Conservation (phyloP, 202 grass and related monocot species). For the Schoenoplectus tabernaemontani region DNA sequence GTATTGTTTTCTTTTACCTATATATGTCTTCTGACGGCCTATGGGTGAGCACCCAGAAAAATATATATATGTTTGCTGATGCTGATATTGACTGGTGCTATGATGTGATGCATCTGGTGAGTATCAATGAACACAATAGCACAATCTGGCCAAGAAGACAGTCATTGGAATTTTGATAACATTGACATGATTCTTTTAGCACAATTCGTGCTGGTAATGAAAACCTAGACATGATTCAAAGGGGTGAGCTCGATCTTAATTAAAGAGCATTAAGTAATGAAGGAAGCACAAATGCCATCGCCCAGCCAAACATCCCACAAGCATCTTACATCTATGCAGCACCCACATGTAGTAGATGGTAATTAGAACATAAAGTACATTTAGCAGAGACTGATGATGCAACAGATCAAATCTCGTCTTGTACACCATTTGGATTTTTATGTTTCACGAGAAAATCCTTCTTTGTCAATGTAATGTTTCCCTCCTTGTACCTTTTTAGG, state of each 20-base stretch:
- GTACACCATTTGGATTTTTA: not conserved
- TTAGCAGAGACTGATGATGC: not conserved
- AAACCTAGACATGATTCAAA: not conserved
- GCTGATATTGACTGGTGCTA: not conserved
- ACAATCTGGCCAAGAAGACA: not conserved
- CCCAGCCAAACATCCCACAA: not conserved
- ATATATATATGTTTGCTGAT: not conserved
- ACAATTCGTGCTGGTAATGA: not conserved
- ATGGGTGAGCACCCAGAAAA: not conserved
- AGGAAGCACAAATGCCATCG: not conserved
- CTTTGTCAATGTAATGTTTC: not conserved
- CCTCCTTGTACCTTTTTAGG: constrained; percentile 41
- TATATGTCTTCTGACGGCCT: not conserved
- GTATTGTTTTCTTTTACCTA: not conserved
- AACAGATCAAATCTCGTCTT: not conserved
- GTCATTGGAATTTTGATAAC: not conserved
- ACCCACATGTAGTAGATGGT: not conserved
- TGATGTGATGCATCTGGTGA: constrained; percentile 3
- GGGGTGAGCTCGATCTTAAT: not conserved
- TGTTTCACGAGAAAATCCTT: not conserved
- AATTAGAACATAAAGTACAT: not conserved
- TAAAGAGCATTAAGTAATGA: not conserved
- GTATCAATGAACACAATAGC: not conserved
- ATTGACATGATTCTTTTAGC: not conserved
- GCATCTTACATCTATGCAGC: not conserved